Percentiles rank a stretch among this genome's conserved stretches.
Evolutionary conservation across 208 protist species (phyloP).

Genomic region (Acanthamoeba rhysodes): DNA sequence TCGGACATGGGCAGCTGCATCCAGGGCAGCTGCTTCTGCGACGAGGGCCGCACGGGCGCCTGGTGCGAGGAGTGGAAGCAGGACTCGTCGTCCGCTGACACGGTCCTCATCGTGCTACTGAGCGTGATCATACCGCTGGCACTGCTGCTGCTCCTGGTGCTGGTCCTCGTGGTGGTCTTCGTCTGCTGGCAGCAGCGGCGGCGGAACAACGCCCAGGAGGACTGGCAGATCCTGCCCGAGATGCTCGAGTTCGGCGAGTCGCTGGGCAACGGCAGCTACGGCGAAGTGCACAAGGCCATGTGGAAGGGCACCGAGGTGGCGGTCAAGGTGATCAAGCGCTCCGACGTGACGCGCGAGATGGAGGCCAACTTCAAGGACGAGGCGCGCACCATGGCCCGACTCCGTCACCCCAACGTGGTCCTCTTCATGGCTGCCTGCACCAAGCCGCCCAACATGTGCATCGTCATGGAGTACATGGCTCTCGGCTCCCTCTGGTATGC

Average conservation of each 20-base stretch:
- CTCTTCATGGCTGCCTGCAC: conserved; percentile 2
- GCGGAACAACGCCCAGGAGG: background rate
- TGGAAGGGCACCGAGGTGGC: conserved; percentile 62
- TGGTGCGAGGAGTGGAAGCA: no score
- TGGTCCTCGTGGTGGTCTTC: background rate
- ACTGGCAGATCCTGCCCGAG: background rate
- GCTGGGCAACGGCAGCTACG: background rate
- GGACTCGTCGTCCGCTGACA: background rate
- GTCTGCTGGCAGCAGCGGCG: background rate
- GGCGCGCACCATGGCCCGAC: background rate
- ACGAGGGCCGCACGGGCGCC: background rate
- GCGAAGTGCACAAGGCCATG: background rate
- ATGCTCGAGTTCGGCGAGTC: background rate
- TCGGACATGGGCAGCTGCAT: background rate
- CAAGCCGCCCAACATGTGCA: background rate
- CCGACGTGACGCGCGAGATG: no score
- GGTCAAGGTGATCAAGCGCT: background rate
- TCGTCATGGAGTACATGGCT: conserved; percentile 52
- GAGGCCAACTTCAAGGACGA: no score
- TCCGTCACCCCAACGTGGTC: conserved; percentile 11
- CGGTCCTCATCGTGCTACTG: background rate
- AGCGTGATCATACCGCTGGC: background rate
- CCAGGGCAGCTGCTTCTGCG: background rate
- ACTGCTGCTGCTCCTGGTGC: background rate
- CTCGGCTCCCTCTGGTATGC: conserved; percentile 8